Conservation (phyloP, 441 rosid species). For the Gossypium lobatum region DNA sequence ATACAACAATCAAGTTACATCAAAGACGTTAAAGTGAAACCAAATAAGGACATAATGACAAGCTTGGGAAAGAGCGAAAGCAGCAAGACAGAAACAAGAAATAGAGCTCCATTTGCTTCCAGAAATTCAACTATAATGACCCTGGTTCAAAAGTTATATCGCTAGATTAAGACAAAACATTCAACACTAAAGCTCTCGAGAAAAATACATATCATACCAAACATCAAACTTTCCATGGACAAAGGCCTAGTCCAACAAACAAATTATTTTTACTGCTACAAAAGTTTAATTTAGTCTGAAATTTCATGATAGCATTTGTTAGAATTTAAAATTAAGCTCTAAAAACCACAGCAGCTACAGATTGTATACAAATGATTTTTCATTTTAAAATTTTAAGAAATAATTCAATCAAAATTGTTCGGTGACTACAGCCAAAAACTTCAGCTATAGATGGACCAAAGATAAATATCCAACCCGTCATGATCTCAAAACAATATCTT, state of each 20-base stretch:
- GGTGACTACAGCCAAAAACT: neutral
- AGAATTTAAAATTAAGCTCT: neutral
- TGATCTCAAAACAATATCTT: constrained; percentile 8
- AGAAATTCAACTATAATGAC: constrained; percentile 2
- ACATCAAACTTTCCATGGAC: neutral
- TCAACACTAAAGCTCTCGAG: neutral
- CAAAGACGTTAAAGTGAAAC: neutral
- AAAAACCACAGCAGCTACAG: neutral
- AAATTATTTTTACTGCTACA: neutral
- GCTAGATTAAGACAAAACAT: neutral
- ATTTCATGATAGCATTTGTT: neutral
- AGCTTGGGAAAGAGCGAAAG: neutral
- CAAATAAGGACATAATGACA: neutral
- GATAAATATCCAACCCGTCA: neutral
- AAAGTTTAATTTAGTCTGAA: neutral
- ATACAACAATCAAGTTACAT: neutral
- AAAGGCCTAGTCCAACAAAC: neutral
- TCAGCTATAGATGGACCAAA: constrained; percentile 4
- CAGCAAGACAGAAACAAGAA: neutral
- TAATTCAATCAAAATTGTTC: neutral
- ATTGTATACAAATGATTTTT: neutral
- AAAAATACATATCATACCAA: neutral
- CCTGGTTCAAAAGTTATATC: constrained; percentile 1
- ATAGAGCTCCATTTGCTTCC: constrained; percentile 3
- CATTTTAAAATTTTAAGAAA: neutral